A percentile compares a stretch with the other conserved stretches of the same genome.
These are phyloP conservation scores for Podospora pseudoanserina DNA, from an alignment of 495 filamentous ascomycete species.

Conservation along the genomic window DNA sequence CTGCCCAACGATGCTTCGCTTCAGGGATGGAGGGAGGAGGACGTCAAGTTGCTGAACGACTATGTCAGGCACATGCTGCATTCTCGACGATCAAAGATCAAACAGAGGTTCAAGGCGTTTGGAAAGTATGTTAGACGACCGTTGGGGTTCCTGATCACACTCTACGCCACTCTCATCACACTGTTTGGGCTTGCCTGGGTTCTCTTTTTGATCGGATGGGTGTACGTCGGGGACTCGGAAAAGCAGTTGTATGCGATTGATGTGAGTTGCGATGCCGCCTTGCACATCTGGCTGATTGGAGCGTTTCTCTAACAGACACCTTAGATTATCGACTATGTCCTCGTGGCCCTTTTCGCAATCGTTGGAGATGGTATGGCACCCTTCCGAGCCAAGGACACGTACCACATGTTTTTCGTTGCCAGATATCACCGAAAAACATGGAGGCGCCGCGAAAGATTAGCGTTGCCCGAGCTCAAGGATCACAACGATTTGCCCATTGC, in stretches of 20 bases:
- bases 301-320: neutral
- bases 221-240: slow-evolving; percentile 61
- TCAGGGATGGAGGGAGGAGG: slow-evolving; percentile 64
- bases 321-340: slow-evolving; percentile 64
- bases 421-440: slow-evolving; percentile 62
- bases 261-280: slow-evolving; percentile 4
- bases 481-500: slow-evolving; percentile 63
- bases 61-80: slow-evolving; percentile 80
- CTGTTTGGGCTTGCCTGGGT: slow-evolving; percentile 81
- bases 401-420: slow-evolving; percentile 73
- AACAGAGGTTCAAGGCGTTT: slow-evolving; percentile 70
- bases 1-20: slow-evolving; percentile 62
- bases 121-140: slow-evolving; percentile 68
- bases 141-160: slow-evolving; percentile 69
- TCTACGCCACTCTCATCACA: slow-evolving; percentile 78
- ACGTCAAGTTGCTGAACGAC: slow-evolving; percentile 71
- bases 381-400: slow-evolving; percentile 73
- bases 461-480: slow-evolving; percentile 60
- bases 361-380: slow-evolving; percentile 75
- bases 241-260: slow-evolving; percentile 66
- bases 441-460: slow-evolving; percentile 61
- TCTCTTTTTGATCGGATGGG: slow-evolving; percentile 81
- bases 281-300: neutral
- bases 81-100: slow-evolving; percentile 70
- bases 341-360: slow-evolving; percentile 73